A percentile compares a stretch with the other conserved stretches of the same genome.
These are phyloP conservation scores for Suillus luteus DNA, from an alignment of 768 basidiomycete species.

Conservation along the genomic window DNA sequence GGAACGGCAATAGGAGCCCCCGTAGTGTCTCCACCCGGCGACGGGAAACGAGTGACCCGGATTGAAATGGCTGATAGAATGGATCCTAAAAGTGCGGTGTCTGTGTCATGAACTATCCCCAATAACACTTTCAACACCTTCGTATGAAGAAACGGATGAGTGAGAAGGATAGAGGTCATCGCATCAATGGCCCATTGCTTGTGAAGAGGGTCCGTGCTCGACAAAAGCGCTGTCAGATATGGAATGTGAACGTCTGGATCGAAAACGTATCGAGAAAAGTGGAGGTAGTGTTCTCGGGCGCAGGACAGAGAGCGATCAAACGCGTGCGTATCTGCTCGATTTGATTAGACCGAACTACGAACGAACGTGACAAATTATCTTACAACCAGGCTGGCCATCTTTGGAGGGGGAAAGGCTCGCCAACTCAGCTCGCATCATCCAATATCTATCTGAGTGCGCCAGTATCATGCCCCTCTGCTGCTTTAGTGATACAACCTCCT, in stretches of 20 bases:
- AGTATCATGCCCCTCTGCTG: constrained; percentile 33
- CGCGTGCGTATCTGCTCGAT: constrained; percentile 19
- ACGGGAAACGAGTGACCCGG: constrained; percentile 3
- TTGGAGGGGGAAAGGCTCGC: constrained; percentile 28
- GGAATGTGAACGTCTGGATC: constrained; percentile 48
- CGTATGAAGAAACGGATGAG: constrained; percentile 35
- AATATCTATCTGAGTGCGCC: constrained; percentile 55
- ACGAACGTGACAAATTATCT: constrained; percentile 19
- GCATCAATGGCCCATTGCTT: constrained; percentile 35
- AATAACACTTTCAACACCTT: constrained; percentile 35
- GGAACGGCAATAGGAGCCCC: not conserved
- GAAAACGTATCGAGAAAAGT: constrained; percentile 38
- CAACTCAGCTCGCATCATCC: constrained; percentile 56
- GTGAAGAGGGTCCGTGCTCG: constrained; percentile 27
- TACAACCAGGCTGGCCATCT: constrained; percentile 8
- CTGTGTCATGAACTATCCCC: constrained; percentile 2
- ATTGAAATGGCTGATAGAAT: constrained; percentile 6
- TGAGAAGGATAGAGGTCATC: constrained; percentile 38
- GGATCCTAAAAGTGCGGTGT: not conserved
- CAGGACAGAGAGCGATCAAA: constrained; percentile 24
- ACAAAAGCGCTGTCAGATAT: constrained; percentile 46
- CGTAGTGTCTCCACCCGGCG: not conserved
- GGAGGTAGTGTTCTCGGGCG: constrained; percentile 44
- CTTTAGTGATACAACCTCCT: constrained; percentile 50
- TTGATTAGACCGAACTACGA: constrained; percentile 13